Evolutionary conservation across 495 filamentous ascomycete species (phyloP), one percentile per base, ranked within the genome.

Genomic region (Xylaria venustula): DNA sequence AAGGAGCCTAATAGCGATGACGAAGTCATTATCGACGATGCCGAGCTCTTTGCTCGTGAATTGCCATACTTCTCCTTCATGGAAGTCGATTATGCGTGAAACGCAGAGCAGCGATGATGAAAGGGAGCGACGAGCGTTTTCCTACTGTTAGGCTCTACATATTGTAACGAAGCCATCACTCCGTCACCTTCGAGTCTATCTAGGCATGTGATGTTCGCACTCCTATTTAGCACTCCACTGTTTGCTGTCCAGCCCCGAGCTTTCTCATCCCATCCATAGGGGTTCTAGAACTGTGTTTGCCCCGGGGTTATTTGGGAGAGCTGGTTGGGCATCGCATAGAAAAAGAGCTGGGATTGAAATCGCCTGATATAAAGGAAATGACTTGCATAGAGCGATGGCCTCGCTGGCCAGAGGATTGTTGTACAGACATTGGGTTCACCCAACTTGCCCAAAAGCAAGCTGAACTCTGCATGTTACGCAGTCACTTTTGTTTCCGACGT

Each of bases 1-100:
- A 80, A 82, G 42, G 81, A 83, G 60, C 79, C 80, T 15, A 69
- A 72, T 25, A 78, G 78, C 28, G 78, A 75, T 51, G 77, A 78
- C 32, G 81, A 81, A 32, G 80, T 81, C 44, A 70, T 79, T 32
- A 63, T 77, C 32, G 73, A 74, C 15, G 65, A 78, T 54, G 66
- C 71, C 25, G 77, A 83, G 63, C 49, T 63, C 7, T 69, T 73
- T 46, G 76, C 77, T 28, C 73, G 75, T 40, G 77, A 82, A 57
- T 60, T 82, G 1, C 81, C 81, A 25, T 81, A 80, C 52, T 83
- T 77, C 64, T 70, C 67, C 26, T 65, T 75, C 26, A 80, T 80
- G 75, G 75, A 82, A 61, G 70, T 81, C 42, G 77, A 79, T 55
- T 79, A 77, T 8, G 71, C 77, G 58, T 76, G 62, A 75, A 52